Percentiles rank a stretch among this genome's conserved stretches.
Conservation (phyloP, 2,329 filamentous ascomycete genomes). For the Fusarium illudens region DNA sequence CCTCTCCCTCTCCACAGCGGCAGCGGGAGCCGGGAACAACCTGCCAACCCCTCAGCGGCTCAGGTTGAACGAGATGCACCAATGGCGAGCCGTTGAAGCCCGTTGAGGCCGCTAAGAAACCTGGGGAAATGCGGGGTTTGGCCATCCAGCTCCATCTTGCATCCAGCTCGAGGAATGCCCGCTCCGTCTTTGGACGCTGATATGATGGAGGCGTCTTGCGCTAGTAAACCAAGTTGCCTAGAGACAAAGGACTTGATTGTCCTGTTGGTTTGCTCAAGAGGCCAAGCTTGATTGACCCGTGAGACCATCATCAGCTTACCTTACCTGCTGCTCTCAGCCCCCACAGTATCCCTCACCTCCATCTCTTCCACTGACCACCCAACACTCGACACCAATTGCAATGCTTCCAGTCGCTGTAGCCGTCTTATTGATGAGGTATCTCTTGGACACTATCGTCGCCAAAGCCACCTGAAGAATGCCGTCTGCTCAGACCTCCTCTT, state of each 20-base stretch:
- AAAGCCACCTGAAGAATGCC: not conserved
- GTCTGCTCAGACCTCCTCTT: not conserved
- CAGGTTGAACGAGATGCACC: not conserved
- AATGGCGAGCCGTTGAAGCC: conserved; percentile 15
- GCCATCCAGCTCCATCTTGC: not conserved
- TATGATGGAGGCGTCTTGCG: not conserved
- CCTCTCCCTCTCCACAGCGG: conserved; percentile 25
- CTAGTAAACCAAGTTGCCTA: not conserved
- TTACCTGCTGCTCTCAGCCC: not conserved
- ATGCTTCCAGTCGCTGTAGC: not conserved
- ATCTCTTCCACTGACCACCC: not conserved
- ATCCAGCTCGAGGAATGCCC: not conserved
- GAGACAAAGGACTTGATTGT: not conserved
- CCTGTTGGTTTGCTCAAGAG: not conserved
- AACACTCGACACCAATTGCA: not conserved
- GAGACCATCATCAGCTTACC: not conserved
- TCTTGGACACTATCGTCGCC: conserved; percentile 3
- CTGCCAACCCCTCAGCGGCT: conserved; percentile 31
- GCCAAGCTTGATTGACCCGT: too few relatives aligned
- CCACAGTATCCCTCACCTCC: not conserved
- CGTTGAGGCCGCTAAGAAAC: conserved; percentile 13
- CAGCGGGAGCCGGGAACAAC: conserved; percentile 12
- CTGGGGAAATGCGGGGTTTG: conserved; percentile 43
- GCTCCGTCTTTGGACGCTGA: not conserved
- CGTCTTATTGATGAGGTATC: conserved; percentile 18